Conservation (phyloP, 257 asterid genomes). For the Hygrophila difformis region DNA sequence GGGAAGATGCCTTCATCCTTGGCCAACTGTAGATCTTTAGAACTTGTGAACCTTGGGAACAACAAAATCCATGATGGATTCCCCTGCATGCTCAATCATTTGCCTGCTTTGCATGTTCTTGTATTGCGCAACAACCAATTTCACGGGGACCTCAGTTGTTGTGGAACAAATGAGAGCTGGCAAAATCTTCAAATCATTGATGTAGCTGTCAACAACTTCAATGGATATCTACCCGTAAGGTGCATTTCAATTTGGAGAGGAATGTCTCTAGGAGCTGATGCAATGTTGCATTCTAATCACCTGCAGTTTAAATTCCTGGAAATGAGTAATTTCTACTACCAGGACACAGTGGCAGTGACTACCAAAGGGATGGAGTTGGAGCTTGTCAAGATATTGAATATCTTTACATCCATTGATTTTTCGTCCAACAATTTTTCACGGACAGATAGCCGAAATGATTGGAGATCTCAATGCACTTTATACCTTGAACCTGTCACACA, state of each 20-base stretch:
- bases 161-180: conserved; percentile 29
- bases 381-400: conserved; percentile 47
- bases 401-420: conserved; percentile 45
- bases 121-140: conserved; percentile 42
- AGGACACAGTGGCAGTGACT: conserved; percentile 48
- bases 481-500: conserved; percentile 47
- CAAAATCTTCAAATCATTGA: conserved; percentile 57
- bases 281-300: conserved; percentile 14
- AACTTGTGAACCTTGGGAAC: conserved; percentile 32
- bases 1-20: conserved; percentile 35
- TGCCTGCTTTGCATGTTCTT: conserved; percentile 39
- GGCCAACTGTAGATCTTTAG: conserved; percentile 31
- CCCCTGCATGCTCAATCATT: conserved; percentile 28
- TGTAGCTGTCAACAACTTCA: conserved; percentile 44
- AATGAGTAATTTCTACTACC: conserved; percentile 30
- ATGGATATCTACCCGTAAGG: conserved; percentile 25
- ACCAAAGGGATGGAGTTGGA: conserved; percentile 49
- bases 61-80: conserved; percentile 26
- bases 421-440: conserved; percentile 40
- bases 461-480: conserved; percentile 45
- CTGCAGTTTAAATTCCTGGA: conserved; percentile 16
- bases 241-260: conserved; percentile 36
- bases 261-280: conserved; percentile 24
- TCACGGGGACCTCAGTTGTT: conserved; percentile 37
- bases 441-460: conserved; percentile 33